These are phyloP conservation scores for Colletotrichum tamarilloi DNA, from an alignment of 2,329 filamentous ascomycete genomes.

Conservation along the genomic window DNA sequence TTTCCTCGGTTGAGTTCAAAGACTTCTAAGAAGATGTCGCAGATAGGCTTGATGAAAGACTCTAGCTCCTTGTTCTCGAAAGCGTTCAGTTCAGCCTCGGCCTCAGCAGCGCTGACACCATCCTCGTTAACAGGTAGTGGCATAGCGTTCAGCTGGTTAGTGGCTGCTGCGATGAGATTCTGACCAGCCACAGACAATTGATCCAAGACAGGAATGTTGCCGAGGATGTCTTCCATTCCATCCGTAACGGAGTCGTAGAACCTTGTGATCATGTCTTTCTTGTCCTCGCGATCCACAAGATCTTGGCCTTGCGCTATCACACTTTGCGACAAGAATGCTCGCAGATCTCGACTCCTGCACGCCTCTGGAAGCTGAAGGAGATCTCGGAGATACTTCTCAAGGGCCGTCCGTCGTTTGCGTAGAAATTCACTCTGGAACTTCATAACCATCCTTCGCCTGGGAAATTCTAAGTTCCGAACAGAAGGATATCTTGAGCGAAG, in stretches of 20 bases:
- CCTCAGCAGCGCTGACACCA: constrained; percentile 72
- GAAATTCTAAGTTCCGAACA: constrained; percentile 91
- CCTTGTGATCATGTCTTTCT: constrained; percentile 90
- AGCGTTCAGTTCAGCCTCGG: constrained; percentile 91
- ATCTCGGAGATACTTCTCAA: constrained; percentile 87
- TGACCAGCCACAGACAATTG: constrained; percentile 94
- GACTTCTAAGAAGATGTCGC: constrained; percentile 94
- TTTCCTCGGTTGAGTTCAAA: constrained; percentile 96
- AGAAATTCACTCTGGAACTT: constrained; percentile 97
- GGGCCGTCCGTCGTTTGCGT: constrained; percentile 83
- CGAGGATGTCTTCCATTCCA: constrained; percentile 97
- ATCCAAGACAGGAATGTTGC: constrained; percentile 94
- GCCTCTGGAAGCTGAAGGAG: constrained; percentile 90
- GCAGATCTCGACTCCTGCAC: constrained; percentile 90
- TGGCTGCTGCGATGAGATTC: constrained; percentile 84
- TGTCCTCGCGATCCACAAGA: constrained; percentile 69
- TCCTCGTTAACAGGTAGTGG: constrained; percentile 65
- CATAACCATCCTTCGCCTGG: constrained; percentile 90
- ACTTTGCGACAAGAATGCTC: constrained; percentile 91
- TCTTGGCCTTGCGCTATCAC: constrained; percentile 75
- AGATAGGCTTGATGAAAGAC: constrained; percentile 98
- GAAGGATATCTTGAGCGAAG: constrained; percentile 87
- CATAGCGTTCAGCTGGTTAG: constrained; percentile 69
- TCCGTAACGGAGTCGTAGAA: constrained; percentile 98
- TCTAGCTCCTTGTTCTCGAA: constrained; percentile 91